Base-by-base conservation (phyloP, 495 filamentous ascomycete species). In the Elasticomyces elasticus region DNA sequence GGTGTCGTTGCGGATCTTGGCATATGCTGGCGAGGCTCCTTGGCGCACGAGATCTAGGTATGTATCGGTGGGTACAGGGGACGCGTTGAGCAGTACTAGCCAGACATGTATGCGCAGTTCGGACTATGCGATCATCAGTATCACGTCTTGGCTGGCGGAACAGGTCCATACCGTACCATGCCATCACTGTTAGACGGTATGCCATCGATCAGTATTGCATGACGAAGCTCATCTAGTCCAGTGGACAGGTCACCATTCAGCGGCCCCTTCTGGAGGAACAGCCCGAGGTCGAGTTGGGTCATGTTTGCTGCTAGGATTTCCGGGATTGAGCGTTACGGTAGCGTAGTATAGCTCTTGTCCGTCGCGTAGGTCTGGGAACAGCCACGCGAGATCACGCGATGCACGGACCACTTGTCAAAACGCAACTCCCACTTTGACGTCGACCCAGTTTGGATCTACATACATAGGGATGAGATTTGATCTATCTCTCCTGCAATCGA, bases 1-100 rank as follows among this genome's bases (percentile, higher is more conserved):
- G 25, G 92, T 95, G 66, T 99, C 92, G 61, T 99, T 94, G 62
- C 89, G 86, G 64, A 99, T 99, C 69, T 99, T 99, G 41, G 86
- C 80, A 67, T 99, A 94, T 13, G 88, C 89, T 1, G 89, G 89
- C 0, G 90, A 96, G 11, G 91, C 84, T 45, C 90, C 90, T 51
- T 91, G 89, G 62, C 92, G 89, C 55, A 97, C 85, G 20, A 99
- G 81, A 51, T 80, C 76, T 53, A 97, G 84, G 65, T 99, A 97
- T 47, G 81, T 74, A 63, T 94, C 85, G 54, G 94, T 94, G 22
- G 79, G 75, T 51, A 96, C 71, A 15, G 94, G 81, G 7, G 87
- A 81, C 31, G 89, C 82, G 64, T 91, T 83, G 53, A 97, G 84
- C 26, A 98, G 78, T 50, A 94, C 85, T 20, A 95, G 76, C 92